A percentile compares a stretch with the other conserved stretches of the same genome.
These are phyloP conservation scores for Polygonum maritimum DNA, from an alignment of 148 eudicot species.

Conservation along the genomic window DNA sequence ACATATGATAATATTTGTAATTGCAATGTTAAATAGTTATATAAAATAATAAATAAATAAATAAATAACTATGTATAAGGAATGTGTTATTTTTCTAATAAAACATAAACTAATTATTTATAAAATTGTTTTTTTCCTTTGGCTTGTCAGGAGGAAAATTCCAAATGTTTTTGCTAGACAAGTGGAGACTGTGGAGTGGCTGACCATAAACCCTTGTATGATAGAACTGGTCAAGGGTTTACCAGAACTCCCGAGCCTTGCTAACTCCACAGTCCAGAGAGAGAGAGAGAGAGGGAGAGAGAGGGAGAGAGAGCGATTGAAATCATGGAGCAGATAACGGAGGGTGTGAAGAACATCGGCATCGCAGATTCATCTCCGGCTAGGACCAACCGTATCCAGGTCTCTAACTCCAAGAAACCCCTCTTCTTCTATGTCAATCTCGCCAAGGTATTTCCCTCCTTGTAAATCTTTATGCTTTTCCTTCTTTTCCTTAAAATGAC, in stretches of 20 bases:
- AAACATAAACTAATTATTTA: too few relatives aligned
- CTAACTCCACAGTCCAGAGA: neutral
- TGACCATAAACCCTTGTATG: neutral
- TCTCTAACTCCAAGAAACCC: constrained; percentile 61
- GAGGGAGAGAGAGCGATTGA: neutral
- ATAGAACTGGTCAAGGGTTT: neutral
- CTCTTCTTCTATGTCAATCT: constrained; percentile 68
- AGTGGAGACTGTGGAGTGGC: neutral
- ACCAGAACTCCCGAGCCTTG: neutral
- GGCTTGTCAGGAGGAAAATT: too few relatives aligned
- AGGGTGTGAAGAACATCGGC: constrained; percentile 27
- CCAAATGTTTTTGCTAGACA: too few relatives aligned
- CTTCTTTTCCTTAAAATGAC: neutral
- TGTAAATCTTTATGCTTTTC: too few relatives aligned
- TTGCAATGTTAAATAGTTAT: too few relatives aligned
- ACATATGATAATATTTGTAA: too few relatives aligned
- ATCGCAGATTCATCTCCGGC: constrained; percentile 29
- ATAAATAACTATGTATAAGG: too few relatives aligned
- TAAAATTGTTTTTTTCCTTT: too few relatives aligned
- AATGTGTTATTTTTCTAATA: too few relatives aligned
- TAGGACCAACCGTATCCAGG: constrained; percentile 59
- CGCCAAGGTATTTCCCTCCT: constrained; percentile 29
- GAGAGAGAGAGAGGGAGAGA: neutral
- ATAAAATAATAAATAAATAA: too few relatives aligned
- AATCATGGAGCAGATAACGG: constrained; percentile 35